These are phyloP conservation scores for Stephania cephalantha DNA, from an alignment of 164 flowering plant species.

Conservation along the genomic window DNA sequence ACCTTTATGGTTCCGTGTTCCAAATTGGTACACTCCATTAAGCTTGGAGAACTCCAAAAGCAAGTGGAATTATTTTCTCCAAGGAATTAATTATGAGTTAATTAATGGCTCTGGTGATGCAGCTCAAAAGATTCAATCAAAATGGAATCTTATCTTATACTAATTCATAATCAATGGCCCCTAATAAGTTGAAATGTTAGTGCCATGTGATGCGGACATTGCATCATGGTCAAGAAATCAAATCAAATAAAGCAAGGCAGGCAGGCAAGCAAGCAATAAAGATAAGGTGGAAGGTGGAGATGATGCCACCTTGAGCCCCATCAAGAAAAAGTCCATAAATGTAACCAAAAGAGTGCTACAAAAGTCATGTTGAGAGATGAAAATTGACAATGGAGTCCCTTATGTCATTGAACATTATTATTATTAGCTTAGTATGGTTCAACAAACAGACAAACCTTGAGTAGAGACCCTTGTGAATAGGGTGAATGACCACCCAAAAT, in stretches of 20 bases:
- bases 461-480: not conserved
- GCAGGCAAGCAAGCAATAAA: not conserved
- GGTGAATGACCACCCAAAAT: not conserved
- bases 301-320: not conserved
- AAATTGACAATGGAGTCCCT: slow-evolving; percentile 2
- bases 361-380: not conserved
- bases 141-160: not conserved
- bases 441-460: not conserved
- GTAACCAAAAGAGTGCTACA: not conserved
- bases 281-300: slow-evolving; percentile 2
- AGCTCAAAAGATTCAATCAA: not conserved
- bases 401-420: not conserved
- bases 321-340: not conserved
- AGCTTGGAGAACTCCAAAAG: not conserved
- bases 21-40: too few relatives aligned
- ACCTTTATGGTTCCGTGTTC: not conserved
- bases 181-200: not conserved
- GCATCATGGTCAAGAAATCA: not conserved
- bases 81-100: not conserved
- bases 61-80: not conserved
- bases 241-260: not conserved
- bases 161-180: not conserved
- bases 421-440: not conserved
- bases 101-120: not conserved
- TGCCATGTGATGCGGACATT: not conserved